A percentile compares a stretch with the other conserved stretches of the same genome.
Evolutionary conservation across 805 yeast species (phyloP).

Genomic region (Sugiyamaella lignohabitans): DNA sequence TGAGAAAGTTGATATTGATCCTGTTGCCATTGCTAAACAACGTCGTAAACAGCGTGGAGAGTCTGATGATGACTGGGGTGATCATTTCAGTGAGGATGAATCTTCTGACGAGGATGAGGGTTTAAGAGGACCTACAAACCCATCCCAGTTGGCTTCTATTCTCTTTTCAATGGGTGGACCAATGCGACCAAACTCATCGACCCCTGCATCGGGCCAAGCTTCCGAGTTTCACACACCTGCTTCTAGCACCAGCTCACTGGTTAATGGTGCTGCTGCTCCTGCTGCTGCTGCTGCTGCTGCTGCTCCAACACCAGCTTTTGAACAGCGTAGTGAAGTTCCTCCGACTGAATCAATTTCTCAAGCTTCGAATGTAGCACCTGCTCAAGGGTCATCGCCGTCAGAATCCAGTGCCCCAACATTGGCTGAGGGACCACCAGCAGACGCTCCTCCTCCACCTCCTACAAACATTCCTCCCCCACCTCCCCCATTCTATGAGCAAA

Average conservation of each 20-base stretch:
- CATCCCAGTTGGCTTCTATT: constrained; percentile 38
- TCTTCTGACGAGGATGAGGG: constrained; percentile 27
- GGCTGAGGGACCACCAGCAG: constrained; percentile 22
- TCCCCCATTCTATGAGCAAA: constrained; percentile 27
- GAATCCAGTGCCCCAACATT: neutral
- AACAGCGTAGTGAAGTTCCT: constrained; percentile 7
- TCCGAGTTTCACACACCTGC: constrained; percentile 7
- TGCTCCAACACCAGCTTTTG: constrained; percentile 24
- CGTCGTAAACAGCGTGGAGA: constrained; percentile 30
- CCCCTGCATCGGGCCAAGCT: constrained; percentile 12
- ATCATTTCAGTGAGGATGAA: constrained; percentile 29
- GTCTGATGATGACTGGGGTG: constrained; percentile 32
- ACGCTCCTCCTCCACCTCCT: constrained; percentile 29
- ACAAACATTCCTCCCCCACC: constrained; percentile 33
- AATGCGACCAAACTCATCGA: constrained; percentile 14
- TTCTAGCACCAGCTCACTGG: constrained; percentile 25
- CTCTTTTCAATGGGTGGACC: constrained; percentile 37
- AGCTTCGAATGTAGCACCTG: neutral
- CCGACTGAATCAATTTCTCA: constrained; percentile 22
- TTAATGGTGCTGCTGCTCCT: constrained; percentile 20
- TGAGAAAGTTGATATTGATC: constrained; percentile 17
- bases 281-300: constrained; percentile 24
- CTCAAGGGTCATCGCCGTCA: neutral
- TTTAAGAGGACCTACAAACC: constrained; percentile 31
- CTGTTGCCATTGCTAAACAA: constrained; percentile 28